phyloP scores from a whole-genome alignment of 805 yeast genomes.

The Lipomyces yamadae region DNA sequence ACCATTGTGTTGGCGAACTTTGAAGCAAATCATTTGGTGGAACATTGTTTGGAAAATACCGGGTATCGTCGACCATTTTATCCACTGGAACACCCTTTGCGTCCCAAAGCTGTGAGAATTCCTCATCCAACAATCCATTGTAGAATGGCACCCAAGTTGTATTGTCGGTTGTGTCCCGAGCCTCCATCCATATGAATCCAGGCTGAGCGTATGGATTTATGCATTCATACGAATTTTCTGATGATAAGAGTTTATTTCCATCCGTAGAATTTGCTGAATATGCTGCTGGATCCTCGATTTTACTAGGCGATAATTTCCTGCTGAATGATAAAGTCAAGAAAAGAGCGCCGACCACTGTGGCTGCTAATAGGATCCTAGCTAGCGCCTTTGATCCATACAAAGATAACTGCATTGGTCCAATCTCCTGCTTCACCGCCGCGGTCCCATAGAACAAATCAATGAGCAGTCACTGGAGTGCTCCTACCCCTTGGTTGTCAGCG shows the following conservation, averaged over 20 bases:
- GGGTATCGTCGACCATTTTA: background rate
- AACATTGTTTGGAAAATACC: background rate
- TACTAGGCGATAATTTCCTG: background rate
- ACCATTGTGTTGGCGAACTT: slow-evolving; percentile 19
- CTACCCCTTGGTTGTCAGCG: background rate
- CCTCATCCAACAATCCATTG: slow-evolving; percentile 1
- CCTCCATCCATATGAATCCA: slow-evolving; percentile 6
- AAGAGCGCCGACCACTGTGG: background rate
- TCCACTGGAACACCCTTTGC: background rate
- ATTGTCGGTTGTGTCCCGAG: background rate
- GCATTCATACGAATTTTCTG: background rate
- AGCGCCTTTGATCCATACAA: background rate
- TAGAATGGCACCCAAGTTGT: slow-evolving; percentile 15
- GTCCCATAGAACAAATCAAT: background rate
- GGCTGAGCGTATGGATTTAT: slow-evolving; percentile 13
- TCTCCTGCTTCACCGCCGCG: background rate
- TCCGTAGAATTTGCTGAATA: background rate
- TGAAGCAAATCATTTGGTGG: slow-evolving; percentile 4
- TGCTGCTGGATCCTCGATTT: background rate
- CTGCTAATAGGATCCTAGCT: background rate
- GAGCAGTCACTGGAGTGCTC: background rate
- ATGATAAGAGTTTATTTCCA: background rate
- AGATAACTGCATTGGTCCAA: background rate
- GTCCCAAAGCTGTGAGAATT: background rate
- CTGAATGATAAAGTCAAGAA: background rate